Evolutionary conservation across 139 green algal genomes (phyloP), one percentile per base, ranked within the genome.

Genomic region (Penium margaritaceum): DNA sequence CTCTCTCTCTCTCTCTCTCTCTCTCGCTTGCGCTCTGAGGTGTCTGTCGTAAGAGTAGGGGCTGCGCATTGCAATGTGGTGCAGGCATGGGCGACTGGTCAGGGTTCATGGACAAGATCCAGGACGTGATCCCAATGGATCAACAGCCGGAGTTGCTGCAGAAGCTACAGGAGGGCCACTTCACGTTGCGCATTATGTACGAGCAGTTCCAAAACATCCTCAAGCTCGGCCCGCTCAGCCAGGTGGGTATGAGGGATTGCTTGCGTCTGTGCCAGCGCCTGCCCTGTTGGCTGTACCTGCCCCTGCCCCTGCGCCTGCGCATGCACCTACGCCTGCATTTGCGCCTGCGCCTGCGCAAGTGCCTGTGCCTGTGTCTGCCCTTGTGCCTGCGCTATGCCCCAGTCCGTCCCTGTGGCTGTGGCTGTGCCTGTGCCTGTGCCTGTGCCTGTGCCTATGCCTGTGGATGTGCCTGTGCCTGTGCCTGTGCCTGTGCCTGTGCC

Each of bases 131-230:
- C 36, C 78, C 82, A 1, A 54, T 55, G 63, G 78, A 87, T 19
- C 71, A 85, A 47, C 79, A 85, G 87, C 85, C 90, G 46, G 91
- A 96, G 83, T 74, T 98, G 72, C 75, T 98, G 58, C 87, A 95
- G 9, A 94, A 87, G 67, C 92, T 99, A 21, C 12, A 70, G 35
- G 89, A 93, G 78, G 94, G 94, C 44, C 87, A 91, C 64, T 92
- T 99, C 83, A 93, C 85, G 19, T 89, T 98, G 87, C 87, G 93
- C 36, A 92, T 97, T 72, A 85, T 99, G 74, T 91, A 93, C 66
- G 92, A 98, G 68, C 91, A 97, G 87, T 96, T 97, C 78, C 80
- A 91, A 66, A 94, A 93, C 77, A 90, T 99, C 63, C 80, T 91
- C 69, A 93, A 95, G 77, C 93, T 98, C 89, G 94, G 94, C 5